These are phyloP conservation scores for Chamaecrista fasciculata DNA, from an alignment of 306 rosid genomes.

Conservation along the genomic window DNA sequence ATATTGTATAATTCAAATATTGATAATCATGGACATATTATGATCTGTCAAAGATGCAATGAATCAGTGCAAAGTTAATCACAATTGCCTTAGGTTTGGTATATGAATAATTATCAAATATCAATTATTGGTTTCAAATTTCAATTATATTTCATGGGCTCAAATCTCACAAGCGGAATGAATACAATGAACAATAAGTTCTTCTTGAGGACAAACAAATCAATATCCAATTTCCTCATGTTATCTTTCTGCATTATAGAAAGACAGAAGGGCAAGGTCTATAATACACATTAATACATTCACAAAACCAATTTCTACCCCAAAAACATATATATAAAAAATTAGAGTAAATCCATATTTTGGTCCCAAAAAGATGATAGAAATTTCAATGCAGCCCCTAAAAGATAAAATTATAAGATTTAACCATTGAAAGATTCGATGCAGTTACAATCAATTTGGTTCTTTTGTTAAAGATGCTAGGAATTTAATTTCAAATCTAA, in stretches of 20 bases:
- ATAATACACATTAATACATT: constrained; percentile 17
- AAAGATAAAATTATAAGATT: too few species aligned
- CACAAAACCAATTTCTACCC: not conserved
- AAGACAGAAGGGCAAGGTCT: constrained; percentile 25
- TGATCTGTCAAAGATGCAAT: constrained; percentile 13
- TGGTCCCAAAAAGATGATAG: too few species aligned
- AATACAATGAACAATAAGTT: constrained; percentile 28
- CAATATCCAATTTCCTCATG: constrained; percentile 24
- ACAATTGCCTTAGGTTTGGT: constrained; percentile 13
- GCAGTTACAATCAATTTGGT: too few species aligned
- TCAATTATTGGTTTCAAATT: constrained; percentile 33
- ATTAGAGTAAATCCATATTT: too few species aligned
- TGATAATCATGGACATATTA: not conserved
- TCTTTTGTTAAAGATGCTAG: too few species aligned
- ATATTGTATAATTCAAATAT: not conserved
- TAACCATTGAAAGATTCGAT: too few species aligned
- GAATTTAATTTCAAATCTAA: too few species aligned
- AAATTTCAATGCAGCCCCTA: too few species aligned
- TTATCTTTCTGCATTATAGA: constrained; percentile 20
- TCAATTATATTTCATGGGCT: constrained; percentile 34
- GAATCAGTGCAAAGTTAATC: constrained; percentile 11
- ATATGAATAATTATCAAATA: constrained; percentile 26
- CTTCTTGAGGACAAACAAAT: constrained; percentile 30
- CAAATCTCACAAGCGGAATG: constrained; percentile 17
- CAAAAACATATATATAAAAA: too few species aligned